Evolutionary conservation across 2,329 filamentous ascomycete species (phyloP).

Genomic region (Fusarium sublunatum): DNA sequence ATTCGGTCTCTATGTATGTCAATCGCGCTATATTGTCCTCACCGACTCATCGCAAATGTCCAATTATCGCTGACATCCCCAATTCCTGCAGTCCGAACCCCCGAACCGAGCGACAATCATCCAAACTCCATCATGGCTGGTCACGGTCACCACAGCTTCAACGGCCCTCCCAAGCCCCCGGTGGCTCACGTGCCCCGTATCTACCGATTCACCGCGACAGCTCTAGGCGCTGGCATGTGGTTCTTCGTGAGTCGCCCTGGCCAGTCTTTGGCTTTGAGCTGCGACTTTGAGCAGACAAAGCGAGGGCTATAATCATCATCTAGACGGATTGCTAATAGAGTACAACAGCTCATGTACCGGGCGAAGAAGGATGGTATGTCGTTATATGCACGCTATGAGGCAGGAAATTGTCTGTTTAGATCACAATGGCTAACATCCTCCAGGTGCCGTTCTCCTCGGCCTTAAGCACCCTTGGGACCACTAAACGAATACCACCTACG

Average conservation of each 20-base stretch:
- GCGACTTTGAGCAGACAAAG: not conserved
- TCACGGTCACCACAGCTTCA: slow-evolving; percentile 43
- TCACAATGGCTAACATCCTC: slow-evolving; percentile 25
- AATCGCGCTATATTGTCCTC: not conserved
- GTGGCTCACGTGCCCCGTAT: slow-evolving; percentile 66
- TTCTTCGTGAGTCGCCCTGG: slow-evolving; percentile 80
- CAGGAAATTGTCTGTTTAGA: not conserved
- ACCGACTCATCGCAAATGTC: not conserved
- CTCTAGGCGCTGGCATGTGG: slow-evolving; percentile 96
- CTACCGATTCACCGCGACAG: slow-evolving; percentile 88
- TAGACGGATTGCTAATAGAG: slow-evolving; percentile 22
- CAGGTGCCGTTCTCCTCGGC: slow-evolving; percentile 82
- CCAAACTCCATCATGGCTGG: slow-evolving; percentile 42
- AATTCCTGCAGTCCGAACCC: slow-evolving; percentile 16
- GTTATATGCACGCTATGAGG: not conserved
- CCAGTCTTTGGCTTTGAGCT: not conserved
- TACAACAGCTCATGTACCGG: slow-evolving; percentile 85
- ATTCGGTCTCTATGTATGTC: slow-evolving; percentile 41
- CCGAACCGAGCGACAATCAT: slow-evolving; percentile 24
- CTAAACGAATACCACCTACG: slow-evolving; percentile 58
- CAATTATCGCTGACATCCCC: slow-evolving; percentile 3
- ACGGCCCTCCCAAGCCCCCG: slow-evolving; percentile 55
- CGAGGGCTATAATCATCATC: slow-evolving; percentile 1
- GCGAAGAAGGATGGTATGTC: slow-evolving; percentile 88
- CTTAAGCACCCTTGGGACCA: slow-evolving; percentile 98